These are phyloP conservation scores for Pythium pyrilobum DNA, from an alignment of 352 stramenopile genomes.

Conservation along the genomic window DNA sequence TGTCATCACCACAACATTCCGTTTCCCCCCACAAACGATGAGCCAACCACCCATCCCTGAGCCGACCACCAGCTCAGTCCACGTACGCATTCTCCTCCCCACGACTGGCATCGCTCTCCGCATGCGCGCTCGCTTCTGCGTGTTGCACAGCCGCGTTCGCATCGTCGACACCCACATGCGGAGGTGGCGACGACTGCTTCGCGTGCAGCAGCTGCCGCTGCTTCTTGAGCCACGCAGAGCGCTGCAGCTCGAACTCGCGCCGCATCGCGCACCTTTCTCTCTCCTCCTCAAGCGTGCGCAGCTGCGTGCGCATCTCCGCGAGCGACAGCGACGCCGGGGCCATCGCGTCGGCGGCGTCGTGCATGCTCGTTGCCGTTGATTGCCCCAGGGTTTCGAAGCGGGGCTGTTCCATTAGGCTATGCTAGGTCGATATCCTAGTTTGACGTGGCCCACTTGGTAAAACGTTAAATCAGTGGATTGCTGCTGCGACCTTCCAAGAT, in stretches of 20 bases:
- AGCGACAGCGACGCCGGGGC: conserved; percentile 1
- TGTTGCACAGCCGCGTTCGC: neutral
- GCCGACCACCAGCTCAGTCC: too few relatives aligned
- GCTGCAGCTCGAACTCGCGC: neutral
- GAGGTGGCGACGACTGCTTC: neutral
- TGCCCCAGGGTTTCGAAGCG: neutral
- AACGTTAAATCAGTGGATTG: neutral
- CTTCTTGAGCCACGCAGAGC: conserved; percentile 4
- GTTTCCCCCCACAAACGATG: too few relatives aligned
- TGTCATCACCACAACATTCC: neutral
- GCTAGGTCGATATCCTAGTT: neutral
- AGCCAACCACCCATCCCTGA: too few relatives aligned
- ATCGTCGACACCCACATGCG: neutral
- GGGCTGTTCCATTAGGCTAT: neutral
- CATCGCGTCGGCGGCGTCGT: neutral
- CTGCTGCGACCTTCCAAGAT: neutral
- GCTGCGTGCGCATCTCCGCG: conserved; percentile 8
- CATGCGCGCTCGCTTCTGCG: too few relatives aligned
- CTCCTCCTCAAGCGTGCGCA: conserved; percentile 9
- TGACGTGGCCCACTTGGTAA: neutral
- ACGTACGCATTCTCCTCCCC: too few relatives aligned
- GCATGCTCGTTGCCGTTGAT: neutral
- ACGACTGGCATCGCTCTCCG: too few relatives aligned
- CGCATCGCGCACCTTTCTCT: neutral
- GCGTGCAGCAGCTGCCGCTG: neutral